Percentiles rank a stretch among this genome's conserved stretches.
phyloP scores from a whole-genome alignment of 495 filamentous ascomycete genomes.

The Cudoniella acicularis region DNA sequence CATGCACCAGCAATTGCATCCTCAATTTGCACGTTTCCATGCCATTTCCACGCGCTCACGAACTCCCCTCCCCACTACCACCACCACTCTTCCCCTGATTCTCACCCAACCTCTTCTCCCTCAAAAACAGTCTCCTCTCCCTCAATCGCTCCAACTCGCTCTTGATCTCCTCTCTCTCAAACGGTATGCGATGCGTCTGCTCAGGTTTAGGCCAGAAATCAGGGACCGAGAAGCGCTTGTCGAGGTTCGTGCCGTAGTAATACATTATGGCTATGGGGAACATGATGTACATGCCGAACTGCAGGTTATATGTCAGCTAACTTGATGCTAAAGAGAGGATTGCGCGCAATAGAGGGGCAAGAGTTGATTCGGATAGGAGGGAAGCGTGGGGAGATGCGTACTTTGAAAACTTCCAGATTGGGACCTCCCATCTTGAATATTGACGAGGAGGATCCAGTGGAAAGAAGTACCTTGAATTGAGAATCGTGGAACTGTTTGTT shows the following conservation, averaged over 20 bases:
- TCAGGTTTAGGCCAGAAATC: conserved; percentile 92
- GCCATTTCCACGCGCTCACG: background rate
- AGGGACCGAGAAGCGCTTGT: conserved; percentile 79
- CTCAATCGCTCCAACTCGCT: conserved; percentile 72
- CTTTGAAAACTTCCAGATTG: conserved; percentile 96
- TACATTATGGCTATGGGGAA: conserved; percentile 99
- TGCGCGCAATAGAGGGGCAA: no score
- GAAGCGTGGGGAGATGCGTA: conserved; percentile 33
- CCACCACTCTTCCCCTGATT: conserved; percentile 29
- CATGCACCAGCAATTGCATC: background rate
- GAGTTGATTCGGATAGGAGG: no score
- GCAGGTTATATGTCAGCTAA: conserved; percentile 4
- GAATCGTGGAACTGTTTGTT: background rate
- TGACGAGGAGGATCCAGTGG: background rate
- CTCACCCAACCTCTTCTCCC: conserved; percentile 56
- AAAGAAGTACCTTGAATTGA: background rate
- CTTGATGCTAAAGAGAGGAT: conserved; percentile 7
- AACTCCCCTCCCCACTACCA: conserved; percentile 13
- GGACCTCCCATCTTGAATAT: conserved; percentile 67
- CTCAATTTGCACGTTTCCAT: no score
- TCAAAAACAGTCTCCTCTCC: conserved; percentile 51
- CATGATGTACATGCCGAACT: conserved; percentile 98
- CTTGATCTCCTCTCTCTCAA: conserved; percentile 82
- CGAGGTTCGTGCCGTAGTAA: conserved; percentile 98
- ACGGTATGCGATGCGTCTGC: conserved; percentile 83